phyloP scores from a whole-genome alignment of 805 yeast genomes.

The Nakazawaea wyomingensis region DNA sequence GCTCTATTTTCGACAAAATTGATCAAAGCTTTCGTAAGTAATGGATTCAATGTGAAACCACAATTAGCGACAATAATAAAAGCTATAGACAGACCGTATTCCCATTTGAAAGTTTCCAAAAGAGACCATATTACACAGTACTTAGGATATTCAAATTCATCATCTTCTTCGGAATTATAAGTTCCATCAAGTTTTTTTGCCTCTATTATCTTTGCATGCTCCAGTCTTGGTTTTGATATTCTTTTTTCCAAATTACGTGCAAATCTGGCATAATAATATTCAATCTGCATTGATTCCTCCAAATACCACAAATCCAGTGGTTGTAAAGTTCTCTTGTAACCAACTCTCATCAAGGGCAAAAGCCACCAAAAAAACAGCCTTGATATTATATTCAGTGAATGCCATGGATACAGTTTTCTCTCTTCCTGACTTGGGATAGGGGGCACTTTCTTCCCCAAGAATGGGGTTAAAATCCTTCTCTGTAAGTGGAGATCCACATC shows the following conservation, averaged over 20 bases:
- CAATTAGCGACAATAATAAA: conserved; percentile 44
- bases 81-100: conserved; percentile 34
- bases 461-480: conserved; percentile 28
- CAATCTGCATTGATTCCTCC: conserved; percentile 37
- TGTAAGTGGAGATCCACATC: conserved; percentile 16
- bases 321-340: conserved; percentile 66
- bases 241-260: conserved; percentile 26
- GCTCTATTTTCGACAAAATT: conserved; percentile 51
- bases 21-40: conserved; percentile 61
- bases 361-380: conserved; percentile 62
- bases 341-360: conserved; percentile 54
- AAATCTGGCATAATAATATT: conserved; percentile 32
- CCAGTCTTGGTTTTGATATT: conserved; percentile 19
- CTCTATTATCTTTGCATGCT: conserved; percentile 26
- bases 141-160: conserved; percentile 35
- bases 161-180: conserved; percentile 29
- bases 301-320: conserved; percentile 57
- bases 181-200: conserved; percentile 27
- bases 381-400: conserved; percentile 33
- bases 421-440: conserved; percentile 49
- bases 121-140: conserved; percentile 35
- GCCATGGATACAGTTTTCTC: conserved; percentile 40
- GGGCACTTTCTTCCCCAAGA: conserved; percentile 38
- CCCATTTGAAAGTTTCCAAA: conserved; percentile 39
- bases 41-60: conserved; percentile 54